phyloP scores from a whole-genome alignment of 148 eudicot species.

The Diospyros kaki region DNA sequence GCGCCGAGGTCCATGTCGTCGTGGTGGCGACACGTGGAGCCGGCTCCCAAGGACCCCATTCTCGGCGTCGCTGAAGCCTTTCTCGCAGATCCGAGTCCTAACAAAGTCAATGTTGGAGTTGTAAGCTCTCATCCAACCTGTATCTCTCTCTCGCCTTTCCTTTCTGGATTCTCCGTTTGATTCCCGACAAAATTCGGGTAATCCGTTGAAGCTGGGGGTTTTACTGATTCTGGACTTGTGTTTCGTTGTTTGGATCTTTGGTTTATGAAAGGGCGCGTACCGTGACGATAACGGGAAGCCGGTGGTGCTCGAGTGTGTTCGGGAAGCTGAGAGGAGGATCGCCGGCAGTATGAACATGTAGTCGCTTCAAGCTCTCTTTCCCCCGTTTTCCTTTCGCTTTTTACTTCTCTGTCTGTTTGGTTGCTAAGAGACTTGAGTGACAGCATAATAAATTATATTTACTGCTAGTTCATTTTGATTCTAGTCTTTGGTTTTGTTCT shows the following conservation, averaged over 20 bases:
- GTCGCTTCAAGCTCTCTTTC: constrained; percentile 3
- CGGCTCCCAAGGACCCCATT: constrained; percentile 88
- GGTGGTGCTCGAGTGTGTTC: constrained; percentile 83
- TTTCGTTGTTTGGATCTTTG: background rate
- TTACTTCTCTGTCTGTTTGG: background rate
- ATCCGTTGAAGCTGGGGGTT: background rate
- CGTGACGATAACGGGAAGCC: constrained; percentile 94
- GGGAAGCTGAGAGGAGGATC: constrained; percentile 84
- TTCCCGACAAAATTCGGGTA: background rate
- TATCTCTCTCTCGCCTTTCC: background rate
- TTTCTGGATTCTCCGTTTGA: background rate
- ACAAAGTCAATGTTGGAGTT: constrained; percentile 90
- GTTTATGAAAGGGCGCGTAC: constrained; percentile 64
- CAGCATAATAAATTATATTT: background rate
- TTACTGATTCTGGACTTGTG: background rate
- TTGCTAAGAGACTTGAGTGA: background rate
- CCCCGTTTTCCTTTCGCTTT: background rate
- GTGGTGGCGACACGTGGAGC: constrained; percentile 83
- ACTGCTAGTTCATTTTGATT: background rate
- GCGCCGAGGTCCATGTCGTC: constrained; percentile 45
- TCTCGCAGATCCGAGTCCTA: constrained; percentile 77
- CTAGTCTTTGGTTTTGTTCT: background rate
- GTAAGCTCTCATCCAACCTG: constrained; percentile 36
- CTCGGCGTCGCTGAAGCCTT: constrained; percentile 96
- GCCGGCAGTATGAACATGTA: constrained; percentile 88